Conservation (phyloP, 768 basidiomycete genomes). For the Lactarius evosmus region DNA sequence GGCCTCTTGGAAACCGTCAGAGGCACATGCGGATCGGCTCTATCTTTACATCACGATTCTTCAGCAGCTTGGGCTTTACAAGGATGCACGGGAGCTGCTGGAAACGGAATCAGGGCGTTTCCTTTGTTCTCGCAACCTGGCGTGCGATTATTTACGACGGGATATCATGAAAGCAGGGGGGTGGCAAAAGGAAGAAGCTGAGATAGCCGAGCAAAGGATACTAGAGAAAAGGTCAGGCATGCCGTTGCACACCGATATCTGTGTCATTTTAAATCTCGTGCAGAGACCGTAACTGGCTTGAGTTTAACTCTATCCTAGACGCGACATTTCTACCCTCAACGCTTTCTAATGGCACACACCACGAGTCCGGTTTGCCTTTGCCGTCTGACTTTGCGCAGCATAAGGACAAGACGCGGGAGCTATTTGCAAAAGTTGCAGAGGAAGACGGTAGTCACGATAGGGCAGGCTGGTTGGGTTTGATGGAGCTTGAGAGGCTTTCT, state of each 20-base stretch:
- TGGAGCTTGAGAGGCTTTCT: conserved; percentile 72
- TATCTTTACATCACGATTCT: conserved; percentile 71
- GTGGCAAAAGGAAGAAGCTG: conserved; percentile 57
- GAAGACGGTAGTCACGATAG: conserved; percentile 71
- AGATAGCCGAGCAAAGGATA: conserved; percentile 56
- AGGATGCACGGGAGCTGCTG: conserved; percentile 67
- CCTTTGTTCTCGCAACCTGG: conserved; percentile 67
- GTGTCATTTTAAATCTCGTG: conserved; percentile 11
- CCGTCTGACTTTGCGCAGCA: conserved; percentile 38
- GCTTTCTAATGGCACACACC: conserved; percentile 29
- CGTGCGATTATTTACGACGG: conserved; percentile 71
- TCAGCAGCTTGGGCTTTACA: conserved; percentile 60
- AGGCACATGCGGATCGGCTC: conserved; percentile 69
- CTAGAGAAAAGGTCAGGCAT: conserved; percentile 52
- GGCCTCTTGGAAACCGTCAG: conserved; percentile 60
- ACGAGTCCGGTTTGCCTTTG: conserved; percentile 30
- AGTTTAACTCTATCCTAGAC: conserved; percentile 73
- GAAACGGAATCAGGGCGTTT: conserved; percentile 64
- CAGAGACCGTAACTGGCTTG: conserved; percentile 84
- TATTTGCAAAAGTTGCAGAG: conserved; percentile 57
- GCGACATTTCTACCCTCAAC: conserved; percentile 51
- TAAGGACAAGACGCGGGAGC: conserved; percentile 42
- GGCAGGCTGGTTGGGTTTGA: conserved; percentile 64
- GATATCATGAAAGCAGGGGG: conserved; percentile 63
- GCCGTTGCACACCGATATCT: conserved; percentile 1